These are phyloP conservation scores for Ophiognomonia clavigignenti-juglandacearum DNA, from an alignment of 2,329 filamentous ascomycete species.

Conservation along the genomic window DNA sequence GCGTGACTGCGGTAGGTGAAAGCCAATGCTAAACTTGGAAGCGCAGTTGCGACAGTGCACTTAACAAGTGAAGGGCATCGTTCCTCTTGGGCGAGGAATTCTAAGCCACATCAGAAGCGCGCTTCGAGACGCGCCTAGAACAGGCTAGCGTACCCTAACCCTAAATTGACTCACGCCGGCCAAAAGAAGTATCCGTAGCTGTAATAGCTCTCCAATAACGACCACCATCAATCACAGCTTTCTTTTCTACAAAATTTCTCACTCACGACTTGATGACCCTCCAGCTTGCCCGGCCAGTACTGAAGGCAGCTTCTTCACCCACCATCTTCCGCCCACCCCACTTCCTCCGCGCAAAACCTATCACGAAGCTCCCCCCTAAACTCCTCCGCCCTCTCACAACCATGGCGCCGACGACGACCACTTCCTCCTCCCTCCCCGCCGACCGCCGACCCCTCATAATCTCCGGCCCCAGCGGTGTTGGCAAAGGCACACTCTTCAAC, in stretches of 20 bases:
- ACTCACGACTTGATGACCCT: slow-evolving; percentile 5
- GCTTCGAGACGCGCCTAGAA: background rate
- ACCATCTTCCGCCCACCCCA: background rate
- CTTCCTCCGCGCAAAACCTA: background rate
- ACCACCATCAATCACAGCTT: no score
- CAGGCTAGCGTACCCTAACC: background rate
- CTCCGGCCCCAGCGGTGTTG: slow-evolving; percentile 73
- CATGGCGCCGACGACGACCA: slow-evolving; percentile 18
- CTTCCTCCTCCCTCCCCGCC: no score
- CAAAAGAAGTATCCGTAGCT: background rate
- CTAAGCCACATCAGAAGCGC: background rate
- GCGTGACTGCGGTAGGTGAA: slow-evolving; percentile 6
- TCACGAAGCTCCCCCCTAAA: background rate
- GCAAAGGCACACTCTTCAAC: slow-evolving; percentile 76
- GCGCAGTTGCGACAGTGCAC: background rate
- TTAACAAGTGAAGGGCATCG: no score
- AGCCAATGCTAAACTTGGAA: background rate
- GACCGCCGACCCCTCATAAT: slow-evolving; percentile 67
- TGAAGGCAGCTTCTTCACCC: slow-evolving; percentile 1
- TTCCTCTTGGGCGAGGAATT: no score
- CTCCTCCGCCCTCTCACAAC: background rate
- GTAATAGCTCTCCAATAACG: background rate
- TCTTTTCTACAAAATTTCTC: no score
- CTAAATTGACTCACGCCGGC: background rate
- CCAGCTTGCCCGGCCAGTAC: slow-evolving; percentile 6